These are phyloP conservation scores for Raddia distichophylla DNA, from an alignment of 176 grass and related monocot species.

Conservation along the genomic window DNA sequence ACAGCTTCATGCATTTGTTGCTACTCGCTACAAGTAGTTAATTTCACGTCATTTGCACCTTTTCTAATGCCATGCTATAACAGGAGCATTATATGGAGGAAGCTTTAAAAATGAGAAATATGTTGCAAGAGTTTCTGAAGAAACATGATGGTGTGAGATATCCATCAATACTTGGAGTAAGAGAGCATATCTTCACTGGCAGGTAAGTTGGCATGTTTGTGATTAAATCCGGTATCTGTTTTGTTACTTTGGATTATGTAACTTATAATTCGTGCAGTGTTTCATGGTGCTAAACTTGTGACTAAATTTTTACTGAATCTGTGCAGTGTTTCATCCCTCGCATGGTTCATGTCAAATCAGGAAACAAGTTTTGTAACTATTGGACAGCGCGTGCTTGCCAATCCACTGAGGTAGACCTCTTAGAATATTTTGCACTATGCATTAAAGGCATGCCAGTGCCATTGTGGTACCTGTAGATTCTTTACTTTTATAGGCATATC, in stretches of 20 bases:
- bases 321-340: constrained; percentile 98
- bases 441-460: not conserved
- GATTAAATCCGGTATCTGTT: not conserved
- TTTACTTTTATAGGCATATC: constrained; percentile 16
- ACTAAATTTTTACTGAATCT: constrained; percentile 18
- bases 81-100: constrained; percentile 99
- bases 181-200: constrained; percentile 99
- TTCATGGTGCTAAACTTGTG: constrained; percentile 1
- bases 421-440: constrained; percentile 19
- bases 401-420: constrained; percentile 74
- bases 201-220: constrained; percentile 57
- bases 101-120: constrained; percentile 99
- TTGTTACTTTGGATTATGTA: constrained; percentile 10
- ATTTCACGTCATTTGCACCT: not conserved
- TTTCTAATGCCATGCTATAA: constrained; percentile 33
- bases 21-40: constrained; percentile 1
- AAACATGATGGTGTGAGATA: constrained; percentile 93
- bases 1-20: constrained; percentile 14
- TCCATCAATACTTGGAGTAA: constrained; percentile 98
- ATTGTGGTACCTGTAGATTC: not conserved
- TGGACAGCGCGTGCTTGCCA: constrained; percentile 97
- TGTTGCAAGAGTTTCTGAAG: constrained; percentile 88
- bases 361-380: constrained; percentile 99
- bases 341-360: constrained; percentile 99
- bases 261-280: not conserved